Evolutionary conservation across 768 basidiomycete genomes (phyloP), one percentile per base, ranked within the genome.

Genomic region (Hygrocybe punicea): DNA sequence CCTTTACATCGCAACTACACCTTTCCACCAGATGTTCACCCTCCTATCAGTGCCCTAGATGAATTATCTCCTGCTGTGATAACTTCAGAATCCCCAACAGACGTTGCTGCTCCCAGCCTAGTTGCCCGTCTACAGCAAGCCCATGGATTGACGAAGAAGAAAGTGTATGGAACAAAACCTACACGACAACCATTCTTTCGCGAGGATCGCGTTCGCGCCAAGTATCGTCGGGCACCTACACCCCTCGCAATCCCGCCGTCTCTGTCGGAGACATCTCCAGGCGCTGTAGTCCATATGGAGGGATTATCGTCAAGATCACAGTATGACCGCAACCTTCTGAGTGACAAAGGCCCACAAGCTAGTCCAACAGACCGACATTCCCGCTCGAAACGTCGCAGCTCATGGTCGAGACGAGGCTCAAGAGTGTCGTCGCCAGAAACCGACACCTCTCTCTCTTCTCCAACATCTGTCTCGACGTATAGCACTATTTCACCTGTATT

Each of bases 141-240:
- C 35, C 86, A 88, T 56, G 86, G 86, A 2, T 63, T 89, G 47
- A 85, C 83, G 7, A 86, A 86, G 72, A 87, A 87, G 71, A 85
- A 85, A 61, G 75, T 84, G 7, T 84, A 86, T 56, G 79, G 81
- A 10, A 54, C 77, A 9, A 82, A 83, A 62, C 77, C 81, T 16
- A 60, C 71, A 16, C 74, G 79, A 24, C 67, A 72, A 37, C 82
- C 84, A 0, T 85, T 85, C 63, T 74, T 84, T 63, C 73, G 76
- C 40, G 81, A 84, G 36, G 82, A 81, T 47, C 74, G 76, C 9
- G 71, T 77, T 40, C 71, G 71, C 45, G 59, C 68, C 8, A 69
- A 68, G 52, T 69, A 72, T 51, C 67, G 69, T 55, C 70, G 63
- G 25, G 59, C 69, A 3, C 69, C 73, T 9, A 68, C 69, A 7